These are phyloP conservation scores for Ulota crispa DNA, from an alignment of 225 moss, liverwort and hornwort species.

Conservation along the genomic window DNA sequence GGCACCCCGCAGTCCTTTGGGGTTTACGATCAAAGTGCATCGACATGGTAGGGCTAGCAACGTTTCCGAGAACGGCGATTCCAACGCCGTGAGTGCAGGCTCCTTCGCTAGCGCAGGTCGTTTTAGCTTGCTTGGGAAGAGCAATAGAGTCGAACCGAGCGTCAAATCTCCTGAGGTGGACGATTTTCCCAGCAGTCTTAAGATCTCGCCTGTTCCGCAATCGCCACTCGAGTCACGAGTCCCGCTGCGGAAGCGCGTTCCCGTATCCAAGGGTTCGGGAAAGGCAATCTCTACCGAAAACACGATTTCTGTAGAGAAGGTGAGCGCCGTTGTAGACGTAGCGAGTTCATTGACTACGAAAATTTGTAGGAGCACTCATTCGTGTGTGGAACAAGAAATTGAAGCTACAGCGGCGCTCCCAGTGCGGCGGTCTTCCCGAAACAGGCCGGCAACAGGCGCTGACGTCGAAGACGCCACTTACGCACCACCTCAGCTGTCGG, in stretches of 20 bases:
- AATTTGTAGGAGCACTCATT: neutral
- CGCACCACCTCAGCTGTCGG: neutral
- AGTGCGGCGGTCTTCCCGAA: constrained; percentile 48
- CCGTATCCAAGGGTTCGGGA: neutral
- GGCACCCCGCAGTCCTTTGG: constrained; percentile 19
- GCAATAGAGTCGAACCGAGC: constrained; percentile 9
- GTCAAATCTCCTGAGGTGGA: neutral
- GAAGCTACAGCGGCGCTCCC: neutral
- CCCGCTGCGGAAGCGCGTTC: neutral
- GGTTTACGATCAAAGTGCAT: constrained; percentile 53
- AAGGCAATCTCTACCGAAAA: neutral
- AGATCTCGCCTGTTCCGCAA: neutral
- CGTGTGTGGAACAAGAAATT: neutral
- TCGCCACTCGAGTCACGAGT: neutral
- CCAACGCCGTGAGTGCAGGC: constrained; percentile 44
- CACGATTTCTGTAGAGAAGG: neutral
- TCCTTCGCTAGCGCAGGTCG: constrained; percentile 48
- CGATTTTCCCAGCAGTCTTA: neutral
- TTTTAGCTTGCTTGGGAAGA: constrained; percentile 42
- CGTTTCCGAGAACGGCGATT: neutral
- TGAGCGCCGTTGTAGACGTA: neutral
- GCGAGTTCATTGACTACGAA: neutral
- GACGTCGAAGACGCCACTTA: neutral
- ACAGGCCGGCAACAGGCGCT: constrained; percentile 11
- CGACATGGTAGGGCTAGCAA: constrained; percentile 46